phyloP scores from a whole-genome alignment of 2,329 filamentous ascomycete genomes.

The Arthroderma sp. region DNA sequence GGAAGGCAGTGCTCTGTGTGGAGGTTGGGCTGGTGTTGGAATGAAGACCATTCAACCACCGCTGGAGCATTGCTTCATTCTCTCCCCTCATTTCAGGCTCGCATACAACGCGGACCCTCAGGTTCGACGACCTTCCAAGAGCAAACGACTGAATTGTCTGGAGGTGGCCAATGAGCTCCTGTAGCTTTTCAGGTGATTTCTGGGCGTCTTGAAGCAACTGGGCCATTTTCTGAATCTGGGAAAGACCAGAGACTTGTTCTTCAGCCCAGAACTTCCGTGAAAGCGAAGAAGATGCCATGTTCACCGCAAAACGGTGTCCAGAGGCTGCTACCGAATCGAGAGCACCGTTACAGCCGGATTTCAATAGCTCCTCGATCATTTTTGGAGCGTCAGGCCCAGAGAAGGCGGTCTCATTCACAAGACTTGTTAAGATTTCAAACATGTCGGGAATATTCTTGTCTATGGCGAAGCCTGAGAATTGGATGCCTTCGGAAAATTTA shows the following conservation, averaged over 20 bases:
- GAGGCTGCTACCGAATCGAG: conserved; percentile 85
- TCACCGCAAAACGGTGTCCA: conserved; percentile 75
- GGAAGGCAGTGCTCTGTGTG: conserved; percentile 13
- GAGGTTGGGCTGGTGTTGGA: conserved; percentile 28
- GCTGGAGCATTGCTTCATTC: conserved; percentile 59
- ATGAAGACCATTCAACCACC: conserved; percentile 53
- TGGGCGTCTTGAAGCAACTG: conserved; percentile 58
- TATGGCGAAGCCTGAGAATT: conserved; percentile 73
- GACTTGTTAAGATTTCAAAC: conserved; percentile 69
- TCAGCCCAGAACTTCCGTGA: conserved; percentile 58
- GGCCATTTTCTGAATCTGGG: conserved; percentile 75
- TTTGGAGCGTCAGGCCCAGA: conserved; percentile 67
- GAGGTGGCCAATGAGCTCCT: conserved; percentile 67
- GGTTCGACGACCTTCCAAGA: conserved; percentile 51
- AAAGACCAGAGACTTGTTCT: conserved; percentile 81
- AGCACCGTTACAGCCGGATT: conserved; percentile 75
- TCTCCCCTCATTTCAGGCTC: conserved; percentile 56
- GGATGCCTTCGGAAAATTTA: conserved; percentile 65
- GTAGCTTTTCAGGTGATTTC: conserved; percentile 54
- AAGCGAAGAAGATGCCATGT: conserved; percentile 69
- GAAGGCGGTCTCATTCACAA: conserved; percentile 83
- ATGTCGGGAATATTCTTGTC: conserved; percentile 84
- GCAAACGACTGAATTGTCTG: conserved; percentile 74
- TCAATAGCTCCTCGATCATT: conserved; percentile 75
- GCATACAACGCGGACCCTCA: conserved; percentile 78